Base-by-base conservation (phyloP, 495 filamentous ascomycete species). In the Aspergillus baeticus region DNA sequence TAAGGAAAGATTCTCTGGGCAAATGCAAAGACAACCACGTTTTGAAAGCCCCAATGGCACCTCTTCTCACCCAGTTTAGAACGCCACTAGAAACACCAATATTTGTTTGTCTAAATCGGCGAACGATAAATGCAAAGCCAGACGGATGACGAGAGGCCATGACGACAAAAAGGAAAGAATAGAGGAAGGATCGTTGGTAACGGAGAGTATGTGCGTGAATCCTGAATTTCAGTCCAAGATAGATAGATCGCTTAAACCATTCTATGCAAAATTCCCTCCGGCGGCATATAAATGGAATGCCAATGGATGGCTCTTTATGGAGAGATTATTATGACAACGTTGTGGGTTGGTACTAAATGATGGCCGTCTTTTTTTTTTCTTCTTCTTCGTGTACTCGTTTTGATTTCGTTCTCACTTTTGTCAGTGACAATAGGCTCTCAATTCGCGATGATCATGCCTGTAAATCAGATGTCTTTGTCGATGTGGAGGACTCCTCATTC, bases 191-290 rank as follows among this genome's bases (percentile, higher is more conserved):
- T 31, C 14, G 2, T 21, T 26, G 21, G 42, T 31, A 42, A n/a
- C 34, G 35, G 23, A 51, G 47, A 41, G 51, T 47, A 33, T 14
- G 49, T 36, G 39, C 26, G 3, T 10, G 5, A 15, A n/a, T 45
- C 26, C 14, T 10, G 21, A 15, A n/a, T 45, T 5, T 26, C 33
- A 55, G 51, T 50, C 54, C 56, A 36, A 43, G 57, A 60, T 29
- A 29, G 26, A 29, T 29, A 29, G 34, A 50, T 60, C 54, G 57
- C 49, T 56, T 47, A 58, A 62, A 50, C 53, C 56, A 50, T 54
- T 67, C 61, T 63, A 67, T 67, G 64, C 61, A 61, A 67, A 59
- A 59, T 50, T 11, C 43, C 55, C 42, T 39, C 41, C 51, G 52
- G 54, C 26, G 31, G 38, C 20, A 42, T 26, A 44, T 34, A 44